These are phyloP conservation scores for Fusarium xylarioides DNA, from an alignment of 2,329 filamentous ascomycete species.

Conservation along the genomic window DNA sequence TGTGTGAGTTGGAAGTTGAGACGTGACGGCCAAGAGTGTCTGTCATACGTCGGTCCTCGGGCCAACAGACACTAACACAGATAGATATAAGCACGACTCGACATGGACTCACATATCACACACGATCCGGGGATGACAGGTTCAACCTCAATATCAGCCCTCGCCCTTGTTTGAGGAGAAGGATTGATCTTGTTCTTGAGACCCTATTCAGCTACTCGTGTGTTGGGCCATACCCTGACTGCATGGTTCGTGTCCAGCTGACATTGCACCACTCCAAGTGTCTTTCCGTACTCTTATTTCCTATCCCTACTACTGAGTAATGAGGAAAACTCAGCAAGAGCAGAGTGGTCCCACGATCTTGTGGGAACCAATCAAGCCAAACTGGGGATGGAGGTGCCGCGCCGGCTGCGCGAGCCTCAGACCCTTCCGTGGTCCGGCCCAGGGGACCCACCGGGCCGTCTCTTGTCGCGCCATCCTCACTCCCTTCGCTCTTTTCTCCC, in stretches of 20 bases:
- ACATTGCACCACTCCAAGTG: conserved; percentile 1
- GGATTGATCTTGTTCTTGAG: neutral
- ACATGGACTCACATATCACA: conserved; percentile 7
- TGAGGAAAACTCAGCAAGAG: neutral
- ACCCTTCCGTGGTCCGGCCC: conserved; percentile 13
- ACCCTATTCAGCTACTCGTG: neutral
- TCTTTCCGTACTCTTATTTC: neutral
- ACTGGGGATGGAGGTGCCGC: neutral
- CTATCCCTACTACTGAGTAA: neutral
- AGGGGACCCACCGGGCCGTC: neutral
- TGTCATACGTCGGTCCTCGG: conserved; percentile 16
- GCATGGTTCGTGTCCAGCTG: neutral
- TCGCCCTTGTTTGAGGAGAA: conserved; percentile 17
- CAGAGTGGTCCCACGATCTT: conserved; percentile 14
- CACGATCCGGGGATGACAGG: conserved; percentile 17
- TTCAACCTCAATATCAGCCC: conserved; percentile 2
- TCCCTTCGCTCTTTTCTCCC: neutral
- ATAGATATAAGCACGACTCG: conserved; percentile 18
- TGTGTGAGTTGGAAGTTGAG: conserved; percentile 8
- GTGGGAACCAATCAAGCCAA: conserved; percentile 1
- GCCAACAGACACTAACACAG: conserved; percentile 20
- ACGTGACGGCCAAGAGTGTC: conserved; percentile 6
- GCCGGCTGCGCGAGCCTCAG: conserved; percentile 15
- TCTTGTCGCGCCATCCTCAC: neutral
- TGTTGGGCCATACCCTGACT: neutral